These are phyloP conservation scores for Cryptosporidium parvum DNA, from an alignment of 169 alveolate genomes.

Conservation along the genomic window DNA sequence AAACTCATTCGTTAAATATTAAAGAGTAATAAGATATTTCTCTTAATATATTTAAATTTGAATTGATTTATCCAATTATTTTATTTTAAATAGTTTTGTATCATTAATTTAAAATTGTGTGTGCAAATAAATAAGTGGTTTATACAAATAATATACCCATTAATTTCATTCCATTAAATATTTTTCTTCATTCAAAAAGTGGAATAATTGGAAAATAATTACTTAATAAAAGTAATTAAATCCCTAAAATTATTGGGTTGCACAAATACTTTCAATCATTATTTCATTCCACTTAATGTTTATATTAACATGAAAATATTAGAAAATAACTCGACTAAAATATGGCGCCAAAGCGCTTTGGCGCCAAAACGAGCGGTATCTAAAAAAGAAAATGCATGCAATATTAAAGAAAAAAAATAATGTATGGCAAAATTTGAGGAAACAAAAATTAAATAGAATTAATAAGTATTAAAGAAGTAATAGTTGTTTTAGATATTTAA, in stretches of 20 bases:
- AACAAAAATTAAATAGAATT: background rate
- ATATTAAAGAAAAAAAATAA: background rate
- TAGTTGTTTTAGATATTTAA: too few relatives aligned
- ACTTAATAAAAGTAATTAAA: too few relatives aligned
- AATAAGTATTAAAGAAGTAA: background rate
- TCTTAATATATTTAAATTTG: too few relatives aligned
- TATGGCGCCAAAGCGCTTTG: background rate
- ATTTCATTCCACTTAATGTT: background rate
- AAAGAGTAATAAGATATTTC: background rate
- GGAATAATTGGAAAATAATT: background rate
- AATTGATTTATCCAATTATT: background rate
- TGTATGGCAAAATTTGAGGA: background rate
- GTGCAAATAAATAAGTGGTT: background rate
- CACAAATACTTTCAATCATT: background rate
- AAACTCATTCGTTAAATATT: too few relatives aligned
- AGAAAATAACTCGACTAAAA: constrained; percentile 4
- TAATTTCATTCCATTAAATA: too few relatives aligned
- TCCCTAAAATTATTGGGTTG: background rate
- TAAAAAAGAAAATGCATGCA: constrained; percentile 10
- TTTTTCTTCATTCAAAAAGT: background rate
- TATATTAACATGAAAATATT: background rate
- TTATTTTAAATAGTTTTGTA: too few relatives aligned
- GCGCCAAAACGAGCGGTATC: background rate
- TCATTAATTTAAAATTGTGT: too few relatives aligned
- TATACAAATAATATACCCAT: background rate